Conservation (phyloP, 2,329 filamentous ascomycete genomes). For the Ophiostoma fasciatum region DNA sequence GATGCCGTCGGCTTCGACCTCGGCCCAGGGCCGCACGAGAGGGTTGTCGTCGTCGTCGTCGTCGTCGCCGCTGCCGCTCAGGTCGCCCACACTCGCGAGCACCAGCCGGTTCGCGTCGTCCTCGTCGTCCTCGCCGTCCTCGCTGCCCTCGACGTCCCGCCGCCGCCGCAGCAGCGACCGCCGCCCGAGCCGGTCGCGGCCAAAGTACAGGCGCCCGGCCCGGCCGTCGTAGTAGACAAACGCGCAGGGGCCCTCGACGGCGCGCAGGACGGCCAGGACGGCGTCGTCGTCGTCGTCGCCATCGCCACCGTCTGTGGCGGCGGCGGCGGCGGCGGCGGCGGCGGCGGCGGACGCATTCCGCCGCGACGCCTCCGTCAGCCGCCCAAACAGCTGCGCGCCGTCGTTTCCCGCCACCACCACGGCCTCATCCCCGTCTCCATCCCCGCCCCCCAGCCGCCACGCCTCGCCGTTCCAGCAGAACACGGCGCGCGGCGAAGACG, state of each 20-base stretch:
- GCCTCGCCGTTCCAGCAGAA: constrained; percentile 98
- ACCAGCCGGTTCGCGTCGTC: constrained; percentile 28
- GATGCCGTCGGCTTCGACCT: constrained; percentile 75
- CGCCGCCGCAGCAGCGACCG: constrained; percentile 56
- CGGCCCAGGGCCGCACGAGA: constrained; percentile 49
- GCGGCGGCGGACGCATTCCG: too few species aligned
- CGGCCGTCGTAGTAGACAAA: constrained; percentile 66
- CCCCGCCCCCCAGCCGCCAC: constrained; percentile 53
- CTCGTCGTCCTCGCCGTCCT: too few species aligned
- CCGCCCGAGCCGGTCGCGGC: constrained; percentile 74
- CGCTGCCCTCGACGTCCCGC: too few species aligned
- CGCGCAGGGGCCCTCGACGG: constrained; percentile 70
- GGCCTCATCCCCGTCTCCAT: constrained; percentile 10
- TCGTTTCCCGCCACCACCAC: constrained; percentile 55
- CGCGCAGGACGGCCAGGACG: constrained; percentile 35
- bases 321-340: too few species aligned
- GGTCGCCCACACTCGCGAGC: constrained; percentile 58
- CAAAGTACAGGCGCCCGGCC: constrained; percentile 56
- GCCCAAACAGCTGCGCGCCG: constrained; percentile 50
- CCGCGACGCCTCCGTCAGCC: constrained; percentile 33
- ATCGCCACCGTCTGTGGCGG: constrained; percentile 10
- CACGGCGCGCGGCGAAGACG: constrained; percentile 37
- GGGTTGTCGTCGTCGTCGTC: constrained; percentile 16
- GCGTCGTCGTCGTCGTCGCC: constrained; percentile 2
- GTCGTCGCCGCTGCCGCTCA: constrained; percentile 15